These are phyloP conservation scores for Aspergillus quadricinctus DNA, from an alignment of 2,329 filamentous ascomycete genomes.

Conservation along the genomic window DNA sequence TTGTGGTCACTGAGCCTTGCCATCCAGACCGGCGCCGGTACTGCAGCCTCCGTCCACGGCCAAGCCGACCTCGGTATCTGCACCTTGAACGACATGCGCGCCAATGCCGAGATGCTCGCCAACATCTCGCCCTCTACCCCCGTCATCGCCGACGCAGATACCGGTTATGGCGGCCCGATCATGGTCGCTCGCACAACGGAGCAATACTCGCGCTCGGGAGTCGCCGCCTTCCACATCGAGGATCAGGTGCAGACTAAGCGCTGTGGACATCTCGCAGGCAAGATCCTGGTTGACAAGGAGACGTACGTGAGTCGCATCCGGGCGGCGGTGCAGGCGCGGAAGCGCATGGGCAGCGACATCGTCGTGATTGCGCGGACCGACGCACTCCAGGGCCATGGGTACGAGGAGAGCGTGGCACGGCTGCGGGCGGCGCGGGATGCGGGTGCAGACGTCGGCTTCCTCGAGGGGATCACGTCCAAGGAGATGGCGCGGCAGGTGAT, in stretches of 20 bases:
- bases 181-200: slow-evolving; percentile 48
- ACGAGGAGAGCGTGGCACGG: slow-evolving; percentile 37
- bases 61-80: slow-evolving; percentile 50
- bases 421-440: slow-evolving; percentile 37
- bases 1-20: not conserved
- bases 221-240: slow-evolving; percentile 56
- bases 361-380: slow-evolving; percentile 45
- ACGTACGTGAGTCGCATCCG: slow-evolving; percentile 36
- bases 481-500: slow-evolving; percentile 35
- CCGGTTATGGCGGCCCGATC: slow-evolving; percentile 50
- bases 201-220: slow-evolving; percentile 50
- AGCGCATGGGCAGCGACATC: slow-evolving; percentile 37
- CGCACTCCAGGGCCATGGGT: slow-evolving; percentile 32
- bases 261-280: slow-evolving; percentile 39
- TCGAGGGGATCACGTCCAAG: slow-evolving; percentile 38
- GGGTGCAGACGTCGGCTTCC: slow-evolving; percentile 41
- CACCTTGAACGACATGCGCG: slow-evolving; percentile 50
- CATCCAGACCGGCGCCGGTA: slow-evolving; percentile 49
- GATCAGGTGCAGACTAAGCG: slow-evolving; percentile 50
- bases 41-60: slow-evolving; percentile 46
- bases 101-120: slow-evolving; percentile 52
- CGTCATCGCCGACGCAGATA: slow-evolving; percentile 53
- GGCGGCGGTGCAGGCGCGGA: slow-evolving; percentile 32
- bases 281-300: slow-evolving; percentile 33
- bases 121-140: slow-evolving; percentile 47